A percentile compares a stretch with the other conserved stretches of the same genome.
Conservation (phyloP, 164 flowering plant species). For the Tinospora cordifolia region DNA sequence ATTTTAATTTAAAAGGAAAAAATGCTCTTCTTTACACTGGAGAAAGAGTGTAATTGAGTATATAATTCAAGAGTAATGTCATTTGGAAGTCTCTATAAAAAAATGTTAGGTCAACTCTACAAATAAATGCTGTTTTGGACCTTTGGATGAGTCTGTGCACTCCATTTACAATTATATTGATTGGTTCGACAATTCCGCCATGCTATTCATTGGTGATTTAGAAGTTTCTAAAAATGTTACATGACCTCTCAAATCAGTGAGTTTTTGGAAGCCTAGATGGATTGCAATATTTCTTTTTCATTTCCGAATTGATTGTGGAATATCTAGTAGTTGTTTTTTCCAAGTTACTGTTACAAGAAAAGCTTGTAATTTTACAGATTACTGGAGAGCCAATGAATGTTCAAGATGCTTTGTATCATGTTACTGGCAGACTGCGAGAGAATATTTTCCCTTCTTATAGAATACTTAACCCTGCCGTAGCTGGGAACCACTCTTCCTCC, state of each 20-base stretch:
- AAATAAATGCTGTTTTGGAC: background rate
- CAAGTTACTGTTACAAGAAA: background rate
- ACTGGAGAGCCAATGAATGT: constrained; percentile 62
- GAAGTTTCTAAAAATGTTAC: background rate
- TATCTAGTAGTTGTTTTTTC: background rate
- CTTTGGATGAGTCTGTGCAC: background rate
- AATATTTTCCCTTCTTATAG: constrained; percentile 38
- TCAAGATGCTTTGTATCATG: constrained; percentile 59
- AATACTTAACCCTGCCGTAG: constrained; percentile 23
- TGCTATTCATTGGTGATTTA: background rate
- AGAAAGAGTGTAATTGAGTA: no score
- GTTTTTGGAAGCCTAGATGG: background rate
- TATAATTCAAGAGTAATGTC: background rate
- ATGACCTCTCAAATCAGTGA: background rate
- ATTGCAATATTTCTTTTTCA: background rate
- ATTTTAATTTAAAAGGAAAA: no score
- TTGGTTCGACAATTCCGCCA: background rate
- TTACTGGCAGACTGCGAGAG: constrained; percentile 64
- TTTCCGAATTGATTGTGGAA: background rate
- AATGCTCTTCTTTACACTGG: no score
- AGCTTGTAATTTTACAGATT: constrained; percentile 38
- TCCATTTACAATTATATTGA: background rate
- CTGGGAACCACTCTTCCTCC: constrained; percentile 29
- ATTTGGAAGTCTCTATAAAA: background rate
- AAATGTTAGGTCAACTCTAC: background rate